Conservation (phyloP, 805 yeast genomes). For the Kurtzmaniella cleridarum region DNA sequence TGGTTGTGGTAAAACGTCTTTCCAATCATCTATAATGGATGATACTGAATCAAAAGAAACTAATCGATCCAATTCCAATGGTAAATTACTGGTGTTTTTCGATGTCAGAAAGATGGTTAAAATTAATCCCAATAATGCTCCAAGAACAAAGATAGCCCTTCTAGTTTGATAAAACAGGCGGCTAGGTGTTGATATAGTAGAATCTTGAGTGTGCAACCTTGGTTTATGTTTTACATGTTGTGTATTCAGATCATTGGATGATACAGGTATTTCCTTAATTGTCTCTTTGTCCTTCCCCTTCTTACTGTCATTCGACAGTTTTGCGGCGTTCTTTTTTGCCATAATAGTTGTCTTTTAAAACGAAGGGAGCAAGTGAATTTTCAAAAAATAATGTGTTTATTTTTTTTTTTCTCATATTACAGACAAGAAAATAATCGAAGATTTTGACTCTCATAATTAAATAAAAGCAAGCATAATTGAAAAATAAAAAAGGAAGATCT, state of each 20-base stretch:
- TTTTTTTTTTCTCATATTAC: too few species aligned
- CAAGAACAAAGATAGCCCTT: slow-evolving; percentile 58
- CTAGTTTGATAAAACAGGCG: slow-evolving; percentile 41
- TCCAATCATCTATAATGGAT: slow-evolving; percentile 66
- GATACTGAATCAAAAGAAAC: slow-evolving; percentile 52
- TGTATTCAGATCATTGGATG: neutral
- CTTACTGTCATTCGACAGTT: neutral
- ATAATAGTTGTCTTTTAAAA: neutral
- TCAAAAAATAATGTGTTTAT: neutral
- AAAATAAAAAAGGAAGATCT: too few species aligned
- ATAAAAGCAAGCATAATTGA: too few species aligned
- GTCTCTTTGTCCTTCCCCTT: neutral
- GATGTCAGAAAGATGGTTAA: slow-evolving; percentile 56
- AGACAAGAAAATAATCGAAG: too few species aligned
- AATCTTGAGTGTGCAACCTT: neutral
- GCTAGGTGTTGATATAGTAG: slow-evolving; percentile 5
- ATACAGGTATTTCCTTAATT: neutral
- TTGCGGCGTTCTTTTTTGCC: neutral
- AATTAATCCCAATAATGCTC: slow-evolving; percentile 65
- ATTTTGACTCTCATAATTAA: too few species aligned
- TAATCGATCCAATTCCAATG: slow-evolving; percentile 44
- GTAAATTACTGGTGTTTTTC: slow-evolving; percentile 32
- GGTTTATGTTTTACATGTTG: neutral
- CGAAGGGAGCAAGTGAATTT: neutral
- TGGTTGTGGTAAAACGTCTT: slow-evolving; percentile 62